A percentile compares a stretch with the other conserved stretches of the same genome.
phyloP scores from a whole-genome alignment of 202 grass and related monocot species.

The Brachypodium distachyon region DNA sequence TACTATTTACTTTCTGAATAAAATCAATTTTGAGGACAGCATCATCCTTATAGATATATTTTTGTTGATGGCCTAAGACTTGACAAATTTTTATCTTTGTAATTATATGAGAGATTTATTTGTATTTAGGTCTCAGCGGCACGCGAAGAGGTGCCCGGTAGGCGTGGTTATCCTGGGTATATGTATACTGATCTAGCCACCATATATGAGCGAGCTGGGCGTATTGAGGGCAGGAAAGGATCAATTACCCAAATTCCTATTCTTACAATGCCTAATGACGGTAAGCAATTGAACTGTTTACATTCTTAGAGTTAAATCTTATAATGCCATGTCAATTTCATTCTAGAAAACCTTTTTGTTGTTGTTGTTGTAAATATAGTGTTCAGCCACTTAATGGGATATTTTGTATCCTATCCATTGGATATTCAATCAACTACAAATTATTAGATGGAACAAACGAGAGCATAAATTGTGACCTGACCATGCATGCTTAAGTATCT shows the following conservation, averaged over 20 bases:
- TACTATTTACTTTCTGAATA: not conserved
- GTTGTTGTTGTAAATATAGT: not conserved
- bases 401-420: not conserved
- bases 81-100: not conserved
- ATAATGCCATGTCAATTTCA: not conserved
- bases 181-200: constrained; percentile 95
- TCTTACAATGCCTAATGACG: constrained; percentile 92
- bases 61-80: not conserved
- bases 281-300: constrained; percentile 3
- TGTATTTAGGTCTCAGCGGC: constrained; percentile 72
- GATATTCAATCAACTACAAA: not conserved
- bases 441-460: not conserved
- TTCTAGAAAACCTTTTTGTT: not conserved
- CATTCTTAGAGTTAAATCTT: constrained; percentile 8
- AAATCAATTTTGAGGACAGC: not conserved
- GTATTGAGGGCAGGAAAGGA: constrained; percentile 84
- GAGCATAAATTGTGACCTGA: not conserved
- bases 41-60: not conserved
- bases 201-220: constrained; percentile 89
- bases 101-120: not conserved
- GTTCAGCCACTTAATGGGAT: not conserved
- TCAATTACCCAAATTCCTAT: constrained; percentile 93
- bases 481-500: not conserved
- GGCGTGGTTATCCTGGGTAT: constrained; percentile 91
- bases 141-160: constrained; percentile 81